Percentiles rank a stretch among this genome's conserved stretches.
These are phyloP conservation scores for Pseudonectria buxi DNA, from an alignment of 2,329 filamentous ascomycete genomes.

Conservation along the genomic window DNA sequence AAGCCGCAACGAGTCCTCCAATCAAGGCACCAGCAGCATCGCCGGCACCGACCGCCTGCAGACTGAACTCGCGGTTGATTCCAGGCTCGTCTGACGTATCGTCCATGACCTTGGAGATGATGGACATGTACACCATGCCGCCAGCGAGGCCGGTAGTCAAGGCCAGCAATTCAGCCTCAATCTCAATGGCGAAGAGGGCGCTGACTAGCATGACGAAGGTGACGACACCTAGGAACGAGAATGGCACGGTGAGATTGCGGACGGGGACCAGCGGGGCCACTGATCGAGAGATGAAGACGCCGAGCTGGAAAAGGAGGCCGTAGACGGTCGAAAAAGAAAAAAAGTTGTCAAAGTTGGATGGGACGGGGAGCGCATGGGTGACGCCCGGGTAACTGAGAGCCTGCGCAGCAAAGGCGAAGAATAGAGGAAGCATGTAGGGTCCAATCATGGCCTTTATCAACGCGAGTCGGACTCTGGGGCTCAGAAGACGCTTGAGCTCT, in stretches of 20 bases:
- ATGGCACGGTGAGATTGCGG: slow-evolving; percentile 5
- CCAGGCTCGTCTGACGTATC: slow-evolving; percentile 12
- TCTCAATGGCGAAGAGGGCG: slow-evolving; percentile 14
- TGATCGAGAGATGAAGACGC: slow-evolving; percentile 20
- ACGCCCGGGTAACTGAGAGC: slow-evolving; percentile 23
- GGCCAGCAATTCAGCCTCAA: slow-evolving; percentile 18
- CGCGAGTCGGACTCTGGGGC: slow-evolving; percentile 10
- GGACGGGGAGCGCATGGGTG: slow-evolving; percentile 20
- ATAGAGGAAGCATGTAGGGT: slow-evolving; percentile 23
- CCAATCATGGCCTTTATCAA: slow-evolving; percentile 10
- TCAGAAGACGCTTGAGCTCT: slow-evolving; percentile 9
- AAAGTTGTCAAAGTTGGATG: slow-evolving; percentile 18
- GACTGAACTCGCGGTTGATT: slow-evolving; percentile 20
- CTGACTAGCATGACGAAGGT: slow-evolving; percentile 12
- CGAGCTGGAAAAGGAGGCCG: slow-evolving; percentile 23
- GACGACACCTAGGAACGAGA: slow-evolving; percentile 6
- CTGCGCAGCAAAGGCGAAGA: slow-evolving; percentile 16
- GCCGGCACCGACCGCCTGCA: slow-evolving; percentile 22
- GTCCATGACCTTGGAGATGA: slow-evolving; percentile 13
- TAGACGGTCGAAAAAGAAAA: slow-evolving; percentile 23
- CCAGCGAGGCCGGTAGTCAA: slow-evolving; percentile 22
- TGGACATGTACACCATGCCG: slow-evolving; percentile 24
- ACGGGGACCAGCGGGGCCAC: slow-evolving; percentile 14
- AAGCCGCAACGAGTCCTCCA: slow-evolving; percentile 19
- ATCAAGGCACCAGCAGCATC: slow-evolving; percentile 22